Conservation (phyloP, 306 rosid species). For the Adenanthera pavonina region DNA sequence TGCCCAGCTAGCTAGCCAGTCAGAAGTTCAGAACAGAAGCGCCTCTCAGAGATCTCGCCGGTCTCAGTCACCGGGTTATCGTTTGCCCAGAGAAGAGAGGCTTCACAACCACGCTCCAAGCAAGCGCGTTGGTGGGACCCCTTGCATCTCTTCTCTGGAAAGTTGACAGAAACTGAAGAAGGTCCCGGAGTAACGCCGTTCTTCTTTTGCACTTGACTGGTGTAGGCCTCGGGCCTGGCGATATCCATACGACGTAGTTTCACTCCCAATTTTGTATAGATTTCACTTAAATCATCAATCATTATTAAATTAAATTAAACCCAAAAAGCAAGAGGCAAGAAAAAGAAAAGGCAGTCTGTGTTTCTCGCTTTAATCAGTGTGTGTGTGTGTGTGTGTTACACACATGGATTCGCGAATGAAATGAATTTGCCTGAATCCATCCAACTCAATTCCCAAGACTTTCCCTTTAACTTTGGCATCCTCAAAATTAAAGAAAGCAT, state of each 20-base stretch:
- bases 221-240: neutral
- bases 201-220: neutral
- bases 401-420: conserved; percentile 40
- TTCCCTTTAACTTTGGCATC: conserved; percentile 12
- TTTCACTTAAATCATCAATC: neutral
- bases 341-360: conserved; percentile 36
- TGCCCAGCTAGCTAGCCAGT: no score
- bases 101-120: neutral
- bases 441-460: conserved; percentile 55
- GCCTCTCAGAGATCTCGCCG: neutral
- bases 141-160: neutral
- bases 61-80: neutral
- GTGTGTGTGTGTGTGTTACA: conserved; percentile 39
- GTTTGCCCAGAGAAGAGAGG: neutral
- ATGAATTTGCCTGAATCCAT: conserved; percentile 34
- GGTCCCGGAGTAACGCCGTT: conserved; percentile 1
- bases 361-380: conserved; percentile 53
- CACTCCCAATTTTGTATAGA: neutral
- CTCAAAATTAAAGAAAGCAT: neutral
- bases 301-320: neutral
- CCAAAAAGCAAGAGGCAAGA: conserved; percentile 1
- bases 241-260: neutral
- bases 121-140: conserved; percentile 12
- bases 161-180: conserved; percentile 22
- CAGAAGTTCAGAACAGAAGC: neutral